These are phyloP conservation scores for Fusarium oxysporum DNA, from an alignment of 2,329 filamentous ascomycete species.

Conservation along the genomic window DNA sequence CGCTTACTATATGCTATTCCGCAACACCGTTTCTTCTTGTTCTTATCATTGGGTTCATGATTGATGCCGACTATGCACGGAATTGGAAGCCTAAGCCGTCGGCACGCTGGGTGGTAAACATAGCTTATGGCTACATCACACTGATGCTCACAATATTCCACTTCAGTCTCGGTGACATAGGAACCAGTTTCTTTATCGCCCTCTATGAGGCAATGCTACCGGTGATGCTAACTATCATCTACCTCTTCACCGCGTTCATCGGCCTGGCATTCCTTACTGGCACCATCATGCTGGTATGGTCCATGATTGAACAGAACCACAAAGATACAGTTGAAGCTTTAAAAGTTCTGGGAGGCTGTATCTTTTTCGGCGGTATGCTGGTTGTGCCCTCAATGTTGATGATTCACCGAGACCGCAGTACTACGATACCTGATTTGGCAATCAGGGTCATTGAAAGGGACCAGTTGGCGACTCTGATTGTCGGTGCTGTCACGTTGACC, in stretches of 20 bases:
- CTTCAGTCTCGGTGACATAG: slow-evolving; percentile 1
- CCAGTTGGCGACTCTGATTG: slow-evolving; percentile 16
- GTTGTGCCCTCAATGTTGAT: neutral
- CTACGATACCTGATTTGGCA: slow-evolving; percentile 2
- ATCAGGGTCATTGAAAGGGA: slow-evolving; percentile 3
- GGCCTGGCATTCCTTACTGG: neutral
- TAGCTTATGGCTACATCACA: neutral
- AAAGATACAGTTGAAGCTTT: neutral
- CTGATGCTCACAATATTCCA: slow-evolving; percentile 1
- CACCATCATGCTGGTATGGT: neutral
- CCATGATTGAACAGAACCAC: neutral
- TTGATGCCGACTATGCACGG: neutral
- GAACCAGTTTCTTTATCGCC: neutral
- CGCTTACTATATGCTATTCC: neutral
- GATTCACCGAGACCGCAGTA: neutral
- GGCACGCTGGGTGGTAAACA: neutral
- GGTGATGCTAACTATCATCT: neutral
- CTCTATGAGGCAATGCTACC: neutral
- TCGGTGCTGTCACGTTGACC: neutral
- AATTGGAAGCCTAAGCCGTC: neutral
- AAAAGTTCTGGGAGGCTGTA: neutral
- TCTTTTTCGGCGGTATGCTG: neutral
- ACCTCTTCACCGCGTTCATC: neutral
- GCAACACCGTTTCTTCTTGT: neutral
- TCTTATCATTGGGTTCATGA: neutral